phyloP scores from a whole-genome alignment of 2,329 filamentous ascomycete genomes.

The Mycocentrospora acerina region DNA sequence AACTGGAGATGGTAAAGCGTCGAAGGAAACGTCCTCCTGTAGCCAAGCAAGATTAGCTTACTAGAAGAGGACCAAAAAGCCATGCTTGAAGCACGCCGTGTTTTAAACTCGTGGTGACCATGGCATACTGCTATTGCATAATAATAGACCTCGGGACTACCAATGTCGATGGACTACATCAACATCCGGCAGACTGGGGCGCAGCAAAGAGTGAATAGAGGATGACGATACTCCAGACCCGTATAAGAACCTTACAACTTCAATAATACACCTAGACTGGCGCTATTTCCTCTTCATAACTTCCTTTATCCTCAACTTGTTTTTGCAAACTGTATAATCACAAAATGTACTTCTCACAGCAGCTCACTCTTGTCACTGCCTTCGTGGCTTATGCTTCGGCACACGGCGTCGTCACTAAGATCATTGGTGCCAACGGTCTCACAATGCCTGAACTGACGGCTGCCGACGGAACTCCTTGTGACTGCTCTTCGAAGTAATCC shows the following conservation, averaged over 20 bases:
- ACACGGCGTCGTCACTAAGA: constrained; percentile 59
- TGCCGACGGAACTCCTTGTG: constrained; percentile 66
- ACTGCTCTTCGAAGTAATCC: constrained; percentile 56
- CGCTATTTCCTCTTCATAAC: constrained; percentile 13
- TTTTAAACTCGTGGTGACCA: constrained; percentile 9
- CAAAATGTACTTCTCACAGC: constrained; percentile 33
- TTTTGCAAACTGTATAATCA: constrained; percentile 2
- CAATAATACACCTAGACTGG: constrained; percentile 21
- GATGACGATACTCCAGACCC: constrained; percentile 1
- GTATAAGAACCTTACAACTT: constrained; percentile 25
- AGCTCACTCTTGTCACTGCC: constrained; percentile 25
- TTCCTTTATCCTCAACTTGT: constrained; percentile 20
- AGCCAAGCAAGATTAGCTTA: constrained; percentile 25
- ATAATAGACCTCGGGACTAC: too few species aligned
- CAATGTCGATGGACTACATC: constrained; percentile 3
- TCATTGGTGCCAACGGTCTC: constrained; percentile 63
- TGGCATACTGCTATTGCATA: constrained; percentile 4
- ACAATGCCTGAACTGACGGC: constrained; percentile 64
- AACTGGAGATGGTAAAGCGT: too few species aligned
- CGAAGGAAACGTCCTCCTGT: constrained; percentile 18
- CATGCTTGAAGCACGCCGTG: constrained; percentile 17
- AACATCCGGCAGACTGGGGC: constrained; percentile 3
- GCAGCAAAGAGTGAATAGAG: constrained; percentile 2
- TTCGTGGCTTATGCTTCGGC: constrained; percentile 50
- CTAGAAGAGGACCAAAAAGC: constrained; percentile 5